Evolutionary conservation across 495 filamentous ascomycete species (phyloP).

Genomic region (Penicillium turbatum): DNA sequence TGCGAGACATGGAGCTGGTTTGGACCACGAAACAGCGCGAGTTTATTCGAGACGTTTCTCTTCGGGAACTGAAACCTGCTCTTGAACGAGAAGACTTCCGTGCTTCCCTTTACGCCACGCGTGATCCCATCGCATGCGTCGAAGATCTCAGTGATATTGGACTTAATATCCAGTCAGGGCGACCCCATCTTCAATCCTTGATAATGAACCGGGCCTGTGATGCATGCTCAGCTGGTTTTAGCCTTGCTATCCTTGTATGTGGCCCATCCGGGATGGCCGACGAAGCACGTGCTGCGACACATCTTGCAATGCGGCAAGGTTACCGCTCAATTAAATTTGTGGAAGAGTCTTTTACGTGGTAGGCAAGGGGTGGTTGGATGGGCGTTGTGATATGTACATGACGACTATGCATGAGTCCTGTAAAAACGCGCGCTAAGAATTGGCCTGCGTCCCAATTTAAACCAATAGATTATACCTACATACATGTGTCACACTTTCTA

Average conservation of each 20-base stretch:
- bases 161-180: constrained; percentile 25
- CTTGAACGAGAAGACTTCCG: constrained; percentile 33
- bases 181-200: constrained; percentile 32
- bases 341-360: constrained; percentile 46
- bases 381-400: not conserved
- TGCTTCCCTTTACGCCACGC: constrained; percentile 35
- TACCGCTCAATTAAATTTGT: constrained; percentile 34
- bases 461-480: too few species aligned
- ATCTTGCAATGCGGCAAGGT: constrained; percentile 32
- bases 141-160: constrained; percentile 2
- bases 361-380: not conserved
- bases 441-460: too few species aligned
- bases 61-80: constrained; percentile 25
- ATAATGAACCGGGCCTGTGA: constrained; percentile 30
- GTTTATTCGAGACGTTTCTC: constrained; percentile 31
- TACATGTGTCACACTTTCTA: too few species aligned
- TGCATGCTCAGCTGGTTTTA: constrained; percentile 21
- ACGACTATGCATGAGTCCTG: not conserved
- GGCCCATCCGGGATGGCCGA: constrained; percentile 48
- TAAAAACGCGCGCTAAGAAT: too few species aligned
- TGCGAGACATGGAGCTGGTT: constrained; percentile 32
- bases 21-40: constrained; percentile 40
- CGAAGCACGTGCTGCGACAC: constrained; percentile 42
- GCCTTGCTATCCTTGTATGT: constrained; percentile 45
- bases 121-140: not conserved